Base-by-base conservation (phyloP, 148 eudicot genomes). In the Spergularia bocconei region DNA sequence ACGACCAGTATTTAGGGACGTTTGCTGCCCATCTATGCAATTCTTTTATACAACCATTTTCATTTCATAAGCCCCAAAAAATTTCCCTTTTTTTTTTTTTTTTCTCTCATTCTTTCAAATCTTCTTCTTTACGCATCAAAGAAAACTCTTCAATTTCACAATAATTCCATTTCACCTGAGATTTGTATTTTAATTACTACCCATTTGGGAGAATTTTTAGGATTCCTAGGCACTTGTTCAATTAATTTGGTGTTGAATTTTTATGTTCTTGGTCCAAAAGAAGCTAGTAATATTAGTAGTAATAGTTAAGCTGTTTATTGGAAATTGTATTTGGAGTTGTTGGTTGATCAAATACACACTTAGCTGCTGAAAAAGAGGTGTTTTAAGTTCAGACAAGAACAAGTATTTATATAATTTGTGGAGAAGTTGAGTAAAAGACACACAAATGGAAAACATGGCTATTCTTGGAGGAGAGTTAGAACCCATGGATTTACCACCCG, bases 401-500 rank as follows among this genome's bases (percentile, higher is more conserved):
- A 69, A 62, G 21, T 11, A 13, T 15, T 61, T 44, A 16, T 7
- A n/a, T 78, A 65, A 15, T 19, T 51, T 11, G 3, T 17, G 2
- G 6, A 50, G 5, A 33, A 50, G 14, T 15, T 19, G 14, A 55
- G 1, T 7, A 2, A 0, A n/a, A 62, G 0, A 25, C 36, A 50
- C 36, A 29, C 36, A 52, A 53, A 77, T 77, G 78, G 75, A 72
- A 29, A 77, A 77, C 60, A 73, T 81, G 84, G 80, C 19, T 61
- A 8, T n/a, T 81, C 57, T 51, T 77, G 53, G 11, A 51, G 58
- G 25, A 23, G 80, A 69, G 1, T 21, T 81, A 33, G 84, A 85
- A 67, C 82, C 82, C 33, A 75, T 93, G 82, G 86, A 87, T 33
- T 75, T 93, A 63, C 98, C 98, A 17, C 93, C 98, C 0, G 98